Percentiles rank a stretch among this genome's conserved stretches.
phyloP scores from a whole-genome alignment of 805 yeast genomes.

The Ogataea dorogensis region DNA sequence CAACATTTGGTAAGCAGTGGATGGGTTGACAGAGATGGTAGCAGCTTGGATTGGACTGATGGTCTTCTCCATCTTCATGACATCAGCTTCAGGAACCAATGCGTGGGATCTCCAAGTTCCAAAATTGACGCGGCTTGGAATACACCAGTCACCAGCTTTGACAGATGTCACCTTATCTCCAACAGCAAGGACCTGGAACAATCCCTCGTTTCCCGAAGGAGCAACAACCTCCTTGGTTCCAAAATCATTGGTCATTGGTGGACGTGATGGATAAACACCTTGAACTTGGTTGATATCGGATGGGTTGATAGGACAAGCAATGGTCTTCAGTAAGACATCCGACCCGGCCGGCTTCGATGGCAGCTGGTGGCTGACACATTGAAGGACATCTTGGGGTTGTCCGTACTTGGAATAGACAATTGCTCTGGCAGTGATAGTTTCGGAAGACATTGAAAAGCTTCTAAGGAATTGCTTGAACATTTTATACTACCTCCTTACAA shows the following conservation, averaged over 20 bases:
- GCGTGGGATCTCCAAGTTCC: slow-evolving; percentile 95
- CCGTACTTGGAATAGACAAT: slow-evolving; percentile 70
- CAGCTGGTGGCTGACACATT: slow-evolving; percentile 50
- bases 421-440: slow-evolving; percentile 47
- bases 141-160: slow-evolving; percentile 79
- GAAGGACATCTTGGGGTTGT: slow-evolving; percentile 55
- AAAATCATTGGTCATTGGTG: slow-evolving; percentile 52
- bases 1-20: slow-evolving; percentile 88
- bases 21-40: slow-evolving; percentile 87
- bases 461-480: slow-evolving; percentile 1
- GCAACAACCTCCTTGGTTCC: slow-evolving; percentile 66
- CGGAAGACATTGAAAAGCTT: slow-evolving; percentile 4
- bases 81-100: slow-evolving; percentile 47
- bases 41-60: slow-evolving; percentile 68
- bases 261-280: slow-evolving; percentile 83
- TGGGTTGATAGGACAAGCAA: slow-evolving; percentile 88
- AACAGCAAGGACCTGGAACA: slow-evolving; percentile 75
- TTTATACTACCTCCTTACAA: too few relatives aligned
- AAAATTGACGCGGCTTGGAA: slow-evolving; percentile 71
- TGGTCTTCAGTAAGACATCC: slow-evolving; percentile 59
- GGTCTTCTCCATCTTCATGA: slow-evolving; percentile 59
- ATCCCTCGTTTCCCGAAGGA: slow-evolving; percentile 92
- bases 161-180: slow-evolving; percentile 53
- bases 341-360: slow-evolving; percentile 41
- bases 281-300: slow-evolving; percentile 83